A percentile compares a stretch with the other conserved stretches of the same genome.
These are phyloP conservation scores for Fraxinus quadrangulata DNA, from an alignment of 257 asterid species.

Conservation along the genomic window DNA sequence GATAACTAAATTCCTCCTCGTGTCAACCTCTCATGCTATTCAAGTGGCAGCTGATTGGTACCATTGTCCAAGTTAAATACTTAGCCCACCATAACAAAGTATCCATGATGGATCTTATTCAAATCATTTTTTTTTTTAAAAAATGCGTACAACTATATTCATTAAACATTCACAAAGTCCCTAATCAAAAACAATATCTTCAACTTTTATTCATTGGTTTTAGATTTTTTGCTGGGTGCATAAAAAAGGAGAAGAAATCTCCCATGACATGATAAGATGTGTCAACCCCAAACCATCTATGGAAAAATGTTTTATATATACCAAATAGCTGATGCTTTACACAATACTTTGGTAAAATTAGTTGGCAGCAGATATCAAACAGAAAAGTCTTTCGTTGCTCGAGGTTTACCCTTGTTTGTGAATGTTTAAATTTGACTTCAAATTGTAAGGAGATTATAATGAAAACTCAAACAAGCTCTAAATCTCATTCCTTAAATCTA, in stretches of 20 bases:
- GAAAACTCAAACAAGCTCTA: too few species aligned
- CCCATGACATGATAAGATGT: background rate
- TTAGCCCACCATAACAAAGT: background rate
- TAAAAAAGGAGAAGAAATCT: background rate
- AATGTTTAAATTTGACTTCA: too few species aligned
- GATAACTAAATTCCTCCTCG: background rate
- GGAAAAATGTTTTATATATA: background rate
- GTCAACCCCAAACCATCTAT: background rate
- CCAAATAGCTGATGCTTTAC: background rate
- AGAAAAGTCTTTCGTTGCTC: background rate
- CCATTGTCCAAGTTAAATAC: background rate
- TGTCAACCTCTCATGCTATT: background rate
- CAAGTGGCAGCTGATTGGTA: background rate
- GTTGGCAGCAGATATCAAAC: background rate
- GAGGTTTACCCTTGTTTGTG: background rate
- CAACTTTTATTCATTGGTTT: background rate
- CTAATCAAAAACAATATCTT: background rate
- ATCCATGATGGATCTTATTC: background rate
- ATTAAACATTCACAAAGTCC: background rate
- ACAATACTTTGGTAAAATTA: background rate
- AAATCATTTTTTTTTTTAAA: background rate
- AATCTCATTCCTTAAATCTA: background rate
- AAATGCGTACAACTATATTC: background rate
- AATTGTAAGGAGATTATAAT: too few species aligned
- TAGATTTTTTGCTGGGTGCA: background rate